A percentile compares a stretch with the other conserved stretches of the same genome.
These are phyloP conservation scores for Psilocybe cubensis DNA, from an alignment of 768 basidiomycete genomes.

Conservation along the genomic window DNA sequence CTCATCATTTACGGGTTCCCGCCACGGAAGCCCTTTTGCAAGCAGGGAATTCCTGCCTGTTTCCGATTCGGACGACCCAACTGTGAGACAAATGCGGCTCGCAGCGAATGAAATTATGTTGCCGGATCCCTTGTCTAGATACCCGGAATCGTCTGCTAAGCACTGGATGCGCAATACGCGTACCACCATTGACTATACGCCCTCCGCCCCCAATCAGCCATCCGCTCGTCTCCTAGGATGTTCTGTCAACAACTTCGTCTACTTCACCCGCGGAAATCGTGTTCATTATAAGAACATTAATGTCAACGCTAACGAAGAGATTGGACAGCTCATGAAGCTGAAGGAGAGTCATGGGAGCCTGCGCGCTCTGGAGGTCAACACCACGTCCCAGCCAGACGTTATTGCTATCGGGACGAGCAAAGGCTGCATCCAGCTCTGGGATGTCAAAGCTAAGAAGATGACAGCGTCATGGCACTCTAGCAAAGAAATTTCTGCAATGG, in stretches of 20 bases:
- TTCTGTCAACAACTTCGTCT: constrained; percentile 46
- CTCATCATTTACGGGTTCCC: constrained; percentile 28
- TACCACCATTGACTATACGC: constrained; percentile 27
- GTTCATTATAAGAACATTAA: constrained; percentile 54
- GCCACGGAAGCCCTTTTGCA: constrained; percentile 15
- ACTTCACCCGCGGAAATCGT: constrained; percentile 57
- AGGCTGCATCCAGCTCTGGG: constrained; percentile 77
- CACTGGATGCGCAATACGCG: constrained; percentile 26
- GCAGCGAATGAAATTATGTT: constrained; percentile 27
- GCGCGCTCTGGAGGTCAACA: constrained; percentile 44
- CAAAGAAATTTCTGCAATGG: constrained; percentile 62
- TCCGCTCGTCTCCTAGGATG: constrained; percentile 39
- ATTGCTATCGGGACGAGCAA: constrained; percentile 66
- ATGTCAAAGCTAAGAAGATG: constrained; percentile 59
- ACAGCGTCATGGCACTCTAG: constrained; percentile 54
- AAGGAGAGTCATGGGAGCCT: constrained; percentile 49
- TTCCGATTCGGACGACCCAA: not conserved
- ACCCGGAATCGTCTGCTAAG: constrained; percentile 28
- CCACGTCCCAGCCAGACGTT: constrained; percentile 35
- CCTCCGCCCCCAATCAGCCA: constrained; percentile 19
- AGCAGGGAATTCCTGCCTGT: not conserved
- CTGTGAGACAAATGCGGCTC: constrained; percentile 22
- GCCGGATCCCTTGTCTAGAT: constrained; percentile 19
- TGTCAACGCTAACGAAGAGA: constrained; percentile 38
- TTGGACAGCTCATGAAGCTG: constrained; percentile 54